Conservation (phyloP, 768 basidiomycete genomes). For the Tulasnella sp. region DNA sequence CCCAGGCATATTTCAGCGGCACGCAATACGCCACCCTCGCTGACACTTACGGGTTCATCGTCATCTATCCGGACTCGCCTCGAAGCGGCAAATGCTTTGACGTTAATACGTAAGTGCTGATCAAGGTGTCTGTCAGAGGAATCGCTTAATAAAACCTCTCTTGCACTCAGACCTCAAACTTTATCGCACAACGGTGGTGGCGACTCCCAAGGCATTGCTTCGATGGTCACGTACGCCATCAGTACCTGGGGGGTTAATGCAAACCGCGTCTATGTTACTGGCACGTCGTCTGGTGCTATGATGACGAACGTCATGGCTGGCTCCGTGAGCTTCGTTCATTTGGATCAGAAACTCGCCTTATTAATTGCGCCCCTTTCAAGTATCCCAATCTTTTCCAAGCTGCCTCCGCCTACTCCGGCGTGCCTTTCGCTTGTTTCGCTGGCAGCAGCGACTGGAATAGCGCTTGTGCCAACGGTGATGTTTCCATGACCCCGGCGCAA, state of each 20-base stretch:
- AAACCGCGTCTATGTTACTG: slow-evolving; percentile 43
- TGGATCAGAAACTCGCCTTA: background rate
- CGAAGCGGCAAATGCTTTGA: background rate
- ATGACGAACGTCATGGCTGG: slow-evolving; percentile 52
- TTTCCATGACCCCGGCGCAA: slow-evolving; percentile 40
- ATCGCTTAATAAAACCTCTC: slow-evolving; percentile 49
- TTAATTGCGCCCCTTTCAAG: background rate
- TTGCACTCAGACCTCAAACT: slow-evolving; percentile 32
- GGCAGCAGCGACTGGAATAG: slow-evolving; percentile 44
- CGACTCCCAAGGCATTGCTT: slow-evolving; percentile 30
- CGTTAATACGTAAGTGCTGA: slow-evolving; percentile 17
- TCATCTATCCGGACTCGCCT: slow-evolving; percentile 38
- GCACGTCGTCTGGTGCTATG: slow-evolving; percentile 49
- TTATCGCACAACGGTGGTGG: slow-evolving; percentile 50
- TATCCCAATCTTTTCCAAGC: slow-evolving; percentile 43
- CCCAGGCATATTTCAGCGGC: slow-evolving; percentile 44
- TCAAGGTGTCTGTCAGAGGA: slow-evolving; percentile 31
- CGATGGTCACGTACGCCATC: slow-evolving; percentile 12
- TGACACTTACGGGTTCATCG: slow-evolving; percentile 43
- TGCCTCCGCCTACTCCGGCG: slow-evolving; percentile 44
- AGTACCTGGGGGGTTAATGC: slow-evolving; percentile 2
- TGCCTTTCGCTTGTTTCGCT: slow-evolving; percentile 49
- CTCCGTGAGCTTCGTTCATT: slow-evolving; percentile 29
- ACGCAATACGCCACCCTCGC: slow-evolving; percentile 45
- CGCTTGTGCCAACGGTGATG: slow-evolving; percentile 39